Evolutionary conservation across 2,329 filamentous ascomycete species (phyloP).

Genomic region (Aphanocladium album): DNA sequence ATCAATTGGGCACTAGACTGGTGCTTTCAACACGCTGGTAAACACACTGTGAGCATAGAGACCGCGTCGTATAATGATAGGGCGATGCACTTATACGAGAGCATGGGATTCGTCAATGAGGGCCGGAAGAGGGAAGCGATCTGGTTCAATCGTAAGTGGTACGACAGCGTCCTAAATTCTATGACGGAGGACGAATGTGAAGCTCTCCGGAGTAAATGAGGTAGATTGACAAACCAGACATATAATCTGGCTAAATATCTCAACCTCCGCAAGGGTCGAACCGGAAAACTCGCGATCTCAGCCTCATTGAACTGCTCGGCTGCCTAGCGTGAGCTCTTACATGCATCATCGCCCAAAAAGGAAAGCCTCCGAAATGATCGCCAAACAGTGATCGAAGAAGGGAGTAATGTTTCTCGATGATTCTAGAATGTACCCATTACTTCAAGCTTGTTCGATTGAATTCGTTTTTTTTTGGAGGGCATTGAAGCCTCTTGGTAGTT

Average conservation of each 20-base stretch:
- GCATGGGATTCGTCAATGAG: conserved; percentile 41
- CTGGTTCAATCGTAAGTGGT: conserved; percentile 39
- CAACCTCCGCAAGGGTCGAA: no score
- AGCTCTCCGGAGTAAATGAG: not conserved
- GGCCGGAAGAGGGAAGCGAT: conserved; percentile 36
- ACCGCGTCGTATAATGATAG: conserved; percentile 38
- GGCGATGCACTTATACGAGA: conserved; percentile 37
- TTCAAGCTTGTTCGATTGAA: not conserved
- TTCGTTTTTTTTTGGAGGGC: no score
- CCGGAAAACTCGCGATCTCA: no score
- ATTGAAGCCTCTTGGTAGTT: not conserved
- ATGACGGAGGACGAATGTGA: conserved; percentile 38
- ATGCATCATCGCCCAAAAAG: not conserved
- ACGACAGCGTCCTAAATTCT: conserved; percentile 27
- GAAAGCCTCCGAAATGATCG: not conserved
- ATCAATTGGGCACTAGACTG: conserved; percentile 43
- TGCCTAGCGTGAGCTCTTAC: not conserved
- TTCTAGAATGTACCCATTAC: not conserved
- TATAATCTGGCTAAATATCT: no score
- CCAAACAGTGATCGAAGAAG: not conserved
- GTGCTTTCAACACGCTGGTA: conserved; percentile 38
- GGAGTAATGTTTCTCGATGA: not conserved
- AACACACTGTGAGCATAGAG: conserved; percentile 39
- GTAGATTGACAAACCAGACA: no score
- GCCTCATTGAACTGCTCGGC: not conserved